phyloP scores from a whole-genome alignment of 176 grass and related monocot genomes.

The Melocanna baccifera region DNA sequence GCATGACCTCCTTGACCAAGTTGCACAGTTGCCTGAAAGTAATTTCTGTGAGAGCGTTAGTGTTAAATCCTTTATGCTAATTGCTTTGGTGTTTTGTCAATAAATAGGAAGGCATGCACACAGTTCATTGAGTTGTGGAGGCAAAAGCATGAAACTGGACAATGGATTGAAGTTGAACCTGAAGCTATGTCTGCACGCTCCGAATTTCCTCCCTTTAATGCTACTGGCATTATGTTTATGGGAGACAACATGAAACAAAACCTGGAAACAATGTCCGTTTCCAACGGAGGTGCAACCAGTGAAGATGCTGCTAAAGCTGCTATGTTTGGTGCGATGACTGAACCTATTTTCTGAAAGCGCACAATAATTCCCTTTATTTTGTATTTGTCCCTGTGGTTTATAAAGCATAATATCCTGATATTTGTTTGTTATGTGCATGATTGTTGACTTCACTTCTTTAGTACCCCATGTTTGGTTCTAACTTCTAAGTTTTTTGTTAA shows the following conservation, averaged over 20 bases:
- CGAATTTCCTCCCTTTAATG: constrained; percentile 81
- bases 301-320: constrained; percentile 61
- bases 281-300: constrained; percentile 48
- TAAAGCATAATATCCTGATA: neutral
- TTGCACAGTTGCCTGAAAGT: neutral
- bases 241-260: constrained; percentile 66
- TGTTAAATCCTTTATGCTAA: neutral
- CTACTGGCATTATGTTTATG: constrained; percentile 70
- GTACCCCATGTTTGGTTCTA: constrained; percentile 5
- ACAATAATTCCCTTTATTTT: neutral
- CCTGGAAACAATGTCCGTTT: constrained; percentile 47
- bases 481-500: constrained; percentile 1
- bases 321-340: constrained; percentile 35
- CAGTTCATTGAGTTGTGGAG: constrained; percentile 91
- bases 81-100: neutral
- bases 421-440: constrained; percentile 1
- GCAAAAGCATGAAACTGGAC: constrained; percentile 96
- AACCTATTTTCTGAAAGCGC: constrained; percentile 1
- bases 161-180: constrained; percentile 93
- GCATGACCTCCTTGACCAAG: neutral
- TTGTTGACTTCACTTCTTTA: constrained; percentile 11
- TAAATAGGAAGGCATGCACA: constrained; percentile 68
- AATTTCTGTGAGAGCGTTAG: neutral
- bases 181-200: constrained; percentile 76
- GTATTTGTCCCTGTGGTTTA: constrained; percentile 3